Conservation (phyloP, 31 red algal species). For the Asparagopsis taxiformis region DNA sequence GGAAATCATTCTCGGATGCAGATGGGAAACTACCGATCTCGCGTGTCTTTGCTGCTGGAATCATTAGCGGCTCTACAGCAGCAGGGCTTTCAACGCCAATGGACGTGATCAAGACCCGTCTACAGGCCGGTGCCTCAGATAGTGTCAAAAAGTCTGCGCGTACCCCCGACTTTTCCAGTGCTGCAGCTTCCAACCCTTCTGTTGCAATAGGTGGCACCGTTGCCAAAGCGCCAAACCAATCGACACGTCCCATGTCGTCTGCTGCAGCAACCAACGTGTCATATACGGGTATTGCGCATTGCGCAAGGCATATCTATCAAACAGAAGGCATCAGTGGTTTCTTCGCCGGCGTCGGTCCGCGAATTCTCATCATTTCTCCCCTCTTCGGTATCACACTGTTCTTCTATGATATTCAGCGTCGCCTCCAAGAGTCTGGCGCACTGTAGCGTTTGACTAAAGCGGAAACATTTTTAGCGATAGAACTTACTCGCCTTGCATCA, state of each 20-base stretch:
- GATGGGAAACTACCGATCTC: conserved; percentile 36
- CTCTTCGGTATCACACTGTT: conserved; percentile 86
- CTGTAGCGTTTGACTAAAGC: conserved; percentile 4
- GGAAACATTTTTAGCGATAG: no score
- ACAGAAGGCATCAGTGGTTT: conserved; percentile 61
- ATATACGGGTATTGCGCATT: conserved; percentile 54
- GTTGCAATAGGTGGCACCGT: neutral
- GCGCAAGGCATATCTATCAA: conserved; percentile 54
- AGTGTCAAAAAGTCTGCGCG: neutral
- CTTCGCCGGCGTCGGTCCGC: conserved; percentile 71
- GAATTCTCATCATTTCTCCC: conserved; percentile 74
- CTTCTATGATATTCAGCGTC: conserved; percentile 77
- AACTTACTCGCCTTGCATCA: no score
- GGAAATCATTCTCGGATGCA: conserved; percentile 29
- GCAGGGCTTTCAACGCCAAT: conserved; percentile 87
- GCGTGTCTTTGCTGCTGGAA: conserved; percentile 79
- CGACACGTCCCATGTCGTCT: neutral
- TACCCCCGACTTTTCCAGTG: neutral
- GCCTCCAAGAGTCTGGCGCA: conserved; percentile 37
- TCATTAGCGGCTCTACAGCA: conserved; percentile 70
- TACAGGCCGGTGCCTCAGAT: conserved; percentile 34
- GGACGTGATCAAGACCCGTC: conserved; percentile 92
- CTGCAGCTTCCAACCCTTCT: neutral
- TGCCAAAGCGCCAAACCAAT: neutral
- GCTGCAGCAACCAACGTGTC: conserved; percentile 6